Percentiles rank a stretch among this genome's conserved stretches.
Evolutionary conservation across 2,329 filamentous ascomycete species (phyloP).

Genomic region (Talaromyces sp.): DNA sequence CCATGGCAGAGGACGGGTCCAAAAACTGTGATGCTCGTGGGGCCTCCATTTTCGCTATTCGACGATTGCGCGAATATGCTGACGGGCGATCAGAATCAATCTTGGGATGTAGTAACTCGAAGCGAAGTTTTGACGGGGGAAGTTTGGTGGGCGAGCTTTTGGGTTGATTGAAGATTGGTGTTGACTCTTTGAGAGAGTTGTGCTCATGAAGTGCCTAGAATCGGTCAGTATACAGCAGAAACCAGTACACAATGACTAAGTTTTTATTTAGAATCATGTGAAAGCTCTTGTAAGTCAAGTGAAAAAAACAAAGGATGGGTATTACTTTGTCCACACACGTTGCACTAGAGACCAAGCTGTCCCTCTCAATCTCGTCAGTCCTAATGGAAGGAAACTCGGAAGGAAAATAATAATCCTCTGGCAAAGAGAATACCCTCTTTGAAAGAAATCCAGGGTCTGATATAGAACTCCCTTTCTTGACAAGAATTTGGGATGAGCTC

Average conservation of each 20-base stretch:
- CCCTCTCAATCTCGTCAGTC: neutral
- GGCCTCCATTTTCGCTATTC: conserved; percentile 26
- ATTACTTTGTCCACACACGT: neutral
- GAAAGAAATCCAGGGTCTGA: neutral
- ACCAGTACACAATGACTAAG: neutral
- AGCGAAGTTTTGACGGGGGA: neutral
- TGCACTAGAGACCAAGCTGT: neutral
- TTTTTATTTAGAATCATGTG: neutral
- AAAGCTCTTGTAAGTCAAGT: neutral
- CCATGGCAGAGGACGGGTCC: conserved; percentile 42
- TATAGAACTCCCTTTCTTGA: neutral
- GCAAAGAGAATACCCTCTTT: neutral
- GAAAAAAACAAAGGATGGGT: neutral
- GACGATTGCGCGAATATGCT: neutral
- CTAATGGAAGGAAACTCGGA: neutral
- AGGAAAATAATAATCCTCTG: neutral
- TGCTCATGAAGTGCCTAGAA: neutral
- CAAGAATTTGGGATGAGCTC: neutral
- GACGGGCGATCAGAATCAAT: neutral
- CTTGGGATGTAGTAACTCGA: neutral
- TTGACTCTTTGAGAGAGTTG: neutral
- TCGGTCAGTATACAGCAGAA: neutral
- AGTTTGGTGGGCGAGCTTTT: neutral
- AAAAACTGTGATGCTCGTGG: conserved; percentile 33
- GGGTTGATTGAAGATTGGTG: neutral